Evolutionary conservation across 371 early-diverging fungal species (phyloP), one percentile per base, ranked within the genome.

Genomic region (Syncephalis fuscata): DNA sequence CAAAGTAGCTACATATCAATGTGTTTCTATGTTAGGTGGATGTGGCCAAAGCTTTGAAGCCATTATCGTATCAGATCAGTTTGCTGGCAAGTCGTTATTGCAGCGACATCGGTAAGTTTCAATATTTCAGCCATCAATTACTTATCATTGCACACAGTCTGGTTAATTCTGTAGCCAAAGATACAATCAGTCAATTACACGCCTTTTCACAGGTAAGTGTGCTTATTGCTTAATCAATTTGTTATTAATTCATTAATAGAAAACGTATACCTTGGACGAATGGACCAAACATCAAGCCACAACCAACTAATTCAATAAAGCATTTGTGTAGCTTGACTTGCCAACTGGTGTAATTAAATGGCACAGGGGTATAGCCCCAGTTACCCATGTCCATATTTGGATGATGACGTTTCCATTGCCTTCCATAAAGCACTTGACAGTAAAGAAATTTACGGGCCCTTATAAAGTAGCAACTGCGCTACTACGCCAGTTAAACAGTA

Each of bases 41-140:
- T 87, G 87, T 60, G 87, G 87, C 21, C 80, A 82, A 58, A 76
- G 71, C 70, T 84, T 78, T 60, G 79, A 84, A 41, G 80, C 82
- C 20, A 54, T 73, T 25, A 80, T 87, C 36, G 84, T 87, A 1
- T 80, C 80, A 17, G 54, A 68, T 47, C 25, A 65, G 44, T 87
- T 87, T 56, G 76, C 72, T 49, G 82, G 79, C 39, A 80, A 78
- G 58, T 59, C 75, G 11, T 55, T 74, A 15, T 67, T 87, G 14
- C 74, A 76, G 48, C 71, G 80, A 57, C 87, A 87, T 51, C 68
- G 76, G 59, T 67, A 22, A 25, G 37, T 25, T 16, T n/a, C n/a
- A 17, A 15, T 9, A 17, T 4, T 51, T 11, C 3, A 23, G 46
- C 38, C 40, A 25, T 22, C 7, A 22, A 26, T 16, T 44, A 15